Conservation (phyloP, 768 basidiomycete genomes). For the Tricholomella constricta region DNA sequence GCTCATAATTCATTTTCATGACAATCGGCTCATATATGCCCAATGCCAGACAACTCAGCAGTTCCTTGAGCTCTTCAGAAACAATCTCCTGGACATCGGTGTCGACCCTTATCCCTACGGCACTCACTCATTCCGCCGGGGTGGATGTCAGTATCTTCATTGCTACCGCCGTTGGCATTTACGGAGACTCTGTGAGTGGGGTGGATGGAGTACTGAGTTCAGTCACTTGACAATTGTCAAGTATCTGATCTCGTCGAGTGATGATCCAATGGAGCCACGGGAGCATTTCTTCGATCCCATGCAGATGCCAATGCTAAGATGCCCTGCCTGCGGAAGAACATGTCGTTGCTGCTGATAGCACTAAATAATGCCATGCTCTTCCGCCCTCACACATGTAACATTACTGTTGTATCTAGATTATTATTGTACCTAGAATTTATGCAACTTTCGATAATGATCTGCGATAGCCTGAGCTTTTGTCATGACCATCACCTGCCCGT, state of each 20-base stretch:
- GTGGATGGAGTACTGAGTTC: constrained; percentile 46
- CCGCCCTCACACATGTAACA: too few species aligned
- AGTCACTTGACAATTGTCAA: constrained; percentile 42
- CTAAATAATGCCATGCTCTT: too few species aligned
- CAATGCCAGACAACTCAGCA: constrained; percentile 38
- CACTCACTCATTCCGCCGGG: constrained; percentile 30
- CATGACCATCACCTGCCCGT: background rate
- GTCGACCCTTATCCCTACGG: constrained; percentile 27
- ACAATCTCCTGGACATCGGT: constrained; percentile 41
- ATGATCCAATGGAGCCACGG: constrained; percentile 30
- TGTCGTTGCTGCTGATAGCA: constrained; percentile 28
- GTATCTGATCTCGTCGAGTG: constrained; percentile 43
- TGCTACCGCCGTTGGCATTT: constrained; percentile 34
- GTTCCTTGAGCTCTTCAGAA: constrained; percentile 39
- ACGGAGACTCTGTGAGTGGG: constrained; percentile 45
- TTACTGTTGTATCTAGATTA: too few species aligned
- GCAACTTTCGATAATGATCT: constrained; percentile 8
- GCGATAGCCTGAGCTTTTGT: background rate
- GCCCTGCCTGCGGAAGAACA: constrained; percentile 35
- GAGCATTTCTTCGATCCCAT: constrained; percentile 40
- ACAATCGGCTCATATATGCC: too few species aligned
- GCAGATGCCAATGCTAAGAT: constrained; percentile 27
- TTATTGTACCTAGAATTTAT: background rate
- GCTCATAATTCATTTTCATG: background rate
- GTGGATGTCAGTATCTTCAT: constrained; percentile 30